Percentiles rank a stretch among this genome's conserved stretches.
Conservation (phyloP, 129 eudicot species). For the Rutidosis leptorrhynchoides region DNA sequence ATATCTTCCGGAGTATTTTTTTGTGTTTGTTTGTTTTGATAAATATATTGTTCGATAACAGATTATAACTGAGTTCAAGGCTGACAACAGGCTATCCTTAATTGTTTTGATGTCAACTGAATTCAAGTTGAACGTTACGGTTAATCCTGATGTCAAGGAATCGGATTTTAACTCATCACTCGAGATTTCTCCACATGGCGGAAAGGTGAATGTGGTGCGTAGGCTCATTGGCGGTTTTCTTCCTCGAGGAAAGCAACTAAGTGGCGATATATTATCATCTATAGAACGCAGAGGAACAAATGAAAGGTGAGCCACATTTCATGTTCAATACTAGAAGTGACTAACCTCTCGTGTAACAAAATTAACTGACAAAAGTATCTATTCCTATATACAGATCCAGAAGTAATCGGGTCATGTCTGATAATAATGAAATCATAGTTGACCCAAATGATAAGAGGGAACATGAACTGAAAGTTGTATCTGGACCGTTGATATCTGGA, state of each 20-base stretch:
- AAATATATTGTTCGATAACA: background rate
- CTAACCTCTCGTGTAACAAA: background rate
- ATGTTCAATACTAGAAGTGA: background rate
- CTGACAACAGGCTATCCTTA: constrained; percentile 31
- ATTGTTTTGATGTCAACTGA: constrained; percentile 38
- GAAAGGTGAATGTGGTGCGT: constrained; percentile 40
- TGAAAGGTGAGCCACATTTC: constrained; percentile 46
- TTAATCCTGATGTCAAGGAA: constrained; percentile 42
- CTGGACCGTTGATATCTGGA: constrained; percentile 65
- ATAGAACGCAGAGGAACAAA: constrained; percentile 42
- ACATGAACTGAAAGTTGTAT: constrained; percentile 41
- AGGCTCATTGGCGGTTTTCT: constrained; percentile 46
- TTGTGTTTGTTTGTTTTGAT: background rate
- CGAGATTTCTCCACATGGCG: constrained; percentile 37
- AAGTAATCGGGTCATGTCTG: constrained; percentile 36
- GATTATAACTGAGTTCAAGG: background rate
- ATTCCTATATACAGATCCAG: constrained; percentile 37
- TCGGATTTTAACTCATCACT: constrained; percentile 37
- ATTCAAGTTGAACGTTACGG: constrained; percentile 44
- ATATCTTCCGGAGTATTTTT: background rate
- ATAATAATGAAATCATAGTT: constrained; percentile 17
- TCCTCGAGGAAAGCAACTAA: constrained; percentile 37
- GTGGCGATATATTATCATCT: constrained; percentile 22
- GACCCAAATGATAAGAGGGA: constrained; percentile 43
- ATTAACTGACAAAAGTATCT: constrained; percentile 1